phyloP scores from a whole-genome alignment of 2,329 filamentous ascomycete genomes.

The Beauveria scarabaeidicola region DNA sequence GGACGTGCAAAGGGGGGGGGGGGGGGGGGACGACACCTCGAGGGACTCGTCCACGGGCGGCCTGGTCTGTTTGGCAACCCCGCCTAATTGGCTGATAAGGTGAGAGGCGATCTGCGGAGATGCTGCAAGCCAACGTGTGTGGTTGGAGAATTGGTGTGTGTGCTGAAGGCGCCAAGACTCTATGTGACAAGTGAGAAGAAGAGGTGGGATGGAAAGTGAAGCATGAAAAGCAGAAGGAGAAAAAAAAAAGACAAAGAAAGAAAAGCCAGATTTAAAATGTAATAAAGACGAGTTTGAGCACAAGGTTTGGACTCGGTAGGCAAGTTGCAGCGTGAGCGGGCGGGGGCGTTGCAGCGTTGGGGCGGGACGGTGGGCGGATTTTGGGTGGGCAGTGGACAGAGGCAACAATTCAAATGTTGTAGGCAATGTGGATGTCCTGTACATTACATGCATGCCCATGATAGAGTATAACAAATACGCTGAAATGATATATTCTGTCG shows the following conservation, averaged over 20 bases:
- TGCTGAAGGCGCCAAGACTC: not conserved
- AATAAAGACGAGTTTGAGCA: not conserved
- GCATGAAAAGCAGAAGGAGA: not conserved
- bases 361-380: not conserved
- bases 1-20: not conserved
- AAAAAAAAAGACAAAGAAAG: not conserved
- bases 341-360: not conserved
- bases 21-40: slow-evolving; percentile 5
- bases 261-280: not conserved
- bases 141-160: not conserved
- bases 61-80: slow-evolving; percentile 9
- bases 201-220: not conserved
- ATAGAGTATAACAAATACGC: no score
- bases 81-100: slow-evolving; percentile 8
- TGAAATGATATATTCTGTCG: no score
- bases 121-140: not conserved
- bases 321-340: slow-evolving; percentile 4
- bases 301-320: not conserved
- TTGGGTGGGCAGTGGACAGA: not conserved
- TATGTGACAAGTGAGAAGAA: not conserved
- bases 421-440: not conserved
- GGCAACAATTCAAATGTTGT: not conserved
- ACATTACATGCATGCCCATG: no score
- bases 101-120: slow-evolving; percentile 4
- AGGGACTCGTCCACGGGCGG: slow-evolving; percentile 3